A percentile compares a stretch with the other conserved stretches of the same genome.
Conservation (phyloP, 2,329 filamentous ascomycete species). For the Didymella segeticola region DNA sequence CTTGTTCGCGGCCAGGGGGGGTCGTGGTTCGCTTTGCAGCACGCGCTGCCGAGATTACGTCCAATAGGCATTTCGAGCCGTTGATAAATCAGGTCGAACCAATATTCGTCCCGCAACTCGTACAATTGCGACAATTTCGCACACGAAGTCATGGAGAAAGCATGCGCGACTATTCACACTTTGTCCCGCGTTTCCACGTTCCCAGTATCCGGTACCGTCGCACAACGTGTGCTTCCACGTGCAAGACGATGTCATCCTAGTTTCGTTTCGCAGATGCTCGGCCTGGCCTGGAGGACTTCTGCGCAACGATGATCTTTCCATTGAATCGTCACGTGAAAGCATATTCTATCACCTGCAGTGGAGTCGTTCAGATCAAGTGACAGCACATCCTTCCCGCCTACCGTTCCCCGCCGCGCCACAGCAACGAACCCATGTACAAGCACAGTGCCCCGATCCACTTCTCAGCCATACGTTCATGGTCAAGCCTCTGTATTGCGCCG, state of each 20-base stretch:
- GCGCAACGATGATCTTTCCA: neutral
- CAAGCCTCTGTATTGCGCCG: slow-evolving; percentile 30
- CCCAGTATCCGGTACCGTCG: slow-evolving; percentile 1
- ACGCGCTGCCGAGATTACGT: slow-evolving; percentile 17
- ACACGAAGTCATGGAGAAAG: neutral
- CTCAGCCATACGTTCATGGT: slow-evolving; percentile 16
- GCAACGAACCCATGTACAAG: slow-evolving; percentile 28
- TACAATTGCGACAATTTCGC: slow-evolving; percentile 7
- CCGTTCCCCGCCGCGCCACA: slow-evolving; percentile 31
- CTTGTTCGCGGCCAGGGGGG: slow-evolving; percentile 2
- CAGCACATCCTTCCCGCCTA: slow-evolving; percentile 44
- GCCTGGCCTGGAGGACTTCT: no score
- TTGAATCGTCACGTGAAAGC: slow-evolving; percentile 4
- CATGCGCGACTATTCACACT: neutral
- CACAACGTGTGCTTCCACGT: slow-evolving; percentile 8
- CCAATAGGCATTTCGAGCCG: slow-evolving; percentile 4
- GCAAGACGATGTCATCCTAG: slow-evolving; percentile 1
- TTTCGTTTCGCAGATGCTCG: no score
- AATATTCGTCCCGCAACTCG: slow-evolving; percentile 10
- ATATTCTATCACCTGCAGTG: neutral
- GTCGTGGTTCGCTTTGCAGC: slow-evolving; percentile 13
- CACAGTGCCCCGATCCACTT: slow-evolving; percentile 26
- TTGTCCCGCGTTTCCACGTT: neutral
- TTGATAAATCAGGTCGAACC: slow-evolving; percentile 2
- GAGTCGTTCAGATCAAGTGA: slow-evolving; percentile 31